Conservation (phyloP, 208 protist genomes). For the Herpetomonas samuelpessoai region DNA sequence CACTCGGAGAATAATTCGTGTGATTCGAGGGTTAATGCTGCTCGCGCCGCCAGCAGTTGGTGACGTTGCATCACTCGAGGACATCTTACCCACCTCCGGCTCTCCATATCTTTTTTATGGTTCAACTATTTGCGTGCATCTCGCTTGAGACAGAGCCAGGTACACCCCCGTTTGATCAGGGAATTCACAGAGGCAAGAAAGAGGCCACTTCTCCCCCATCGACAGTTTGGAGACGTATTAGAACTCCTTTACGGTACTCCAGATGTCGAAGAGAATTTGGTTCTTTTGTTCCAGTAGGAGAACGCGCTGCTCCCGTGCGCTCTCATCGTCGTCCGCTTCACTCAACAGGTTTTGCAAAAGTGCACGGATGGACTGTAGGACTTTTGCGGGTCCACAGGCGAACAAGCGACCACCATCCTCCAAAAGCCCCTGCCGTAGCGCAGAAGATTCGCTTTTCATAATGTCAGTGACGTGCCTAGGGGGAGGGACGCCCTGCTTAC, state of each 20-base stretch:
- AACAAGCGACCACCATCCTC: conserved; percentile 46
- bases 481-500: not conserved
- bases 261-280: conserved; percentile 73
- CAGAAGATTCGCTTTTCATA: conserved; percentile 24
- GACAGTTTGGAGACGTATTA: no score
- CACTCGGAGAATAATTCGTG: not conserved
- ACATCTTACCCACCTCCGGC: no score
- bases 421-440: conserved; percentile 25
- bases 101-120: no score
- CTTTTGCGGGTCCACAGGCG: conserved; percentile 61
- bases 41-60: no score
- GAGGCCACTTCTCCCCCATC: no score
- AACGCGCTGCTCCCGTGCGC: conserved; percentile 60
- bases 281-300: conserved; percentile 47
- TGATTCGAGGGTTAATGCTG: no score
- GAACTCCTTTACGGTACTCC: conserved; percentile 68
- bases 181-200: not conserved
- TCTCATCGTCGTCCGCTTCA: conserved; percentile 69
- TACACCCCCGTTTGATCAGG: no score
- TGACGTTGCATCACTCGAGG: no score
- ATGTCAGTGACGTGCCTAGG: conserved; percentile 67
- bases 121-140: no score
- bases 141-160: no score
- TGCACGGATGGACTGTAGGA: conserved; percentile 46
- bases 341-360: conserved; percentile 45